These are phyloP conservation scores for Coemansia sp. DNA, from an alignment of 192 early-diverging fungal species.

Conservation along the genomic window DNA sequence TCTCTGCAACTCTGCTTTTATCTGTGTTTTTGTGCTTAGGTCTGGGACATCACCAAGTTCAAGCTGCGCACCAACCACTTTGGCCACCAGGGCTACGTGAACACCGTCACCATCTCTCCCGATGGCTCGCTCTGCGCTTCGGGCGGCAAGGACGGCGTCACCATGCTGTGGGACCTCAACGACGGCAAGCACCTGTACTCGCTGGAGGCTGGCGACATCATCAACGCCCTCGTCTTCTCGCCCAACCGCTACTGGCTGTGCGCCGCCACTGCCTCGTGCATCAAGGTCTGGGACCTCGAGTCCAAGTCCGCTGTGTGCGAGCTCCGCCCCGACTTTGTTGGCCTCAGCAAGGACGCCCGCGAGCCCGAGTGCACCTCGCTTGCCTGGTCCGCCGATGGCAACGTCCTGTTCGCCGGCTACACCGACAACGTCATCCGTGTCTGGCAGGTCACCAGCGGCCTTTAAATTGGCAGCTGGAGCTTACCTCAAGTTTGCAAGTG, in stretches of 20 bases:
- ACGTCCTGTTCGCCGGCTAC: conserved; percentile 97
- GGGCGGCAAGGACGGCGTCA: conserved; percentile 98
- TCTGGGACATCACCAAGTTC: conserved; percentile 98
- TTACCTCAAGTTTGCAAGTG: conserved; percentile 43
- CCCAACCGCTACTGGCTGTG: conserved; percentile 99
- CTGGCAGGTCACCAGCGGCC: conserved; percentile 72
- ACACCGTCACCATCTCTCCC: conserved; percentile 97
- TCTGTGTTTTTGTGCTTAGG: conserved; percentile 54
- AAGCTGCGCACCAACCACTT: conserved; percentile 99
- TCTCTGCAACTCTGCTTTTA: conserved; percentile 1
- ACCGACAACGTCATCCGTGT: conserved; percentile 85
- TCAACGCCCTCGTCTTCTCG: conserved; percentile 98
- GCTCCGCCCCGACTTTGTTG: conserved; percentile 71
- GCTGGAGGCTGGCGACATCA: conserved; percentile 89
- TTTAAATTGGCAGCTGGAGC: conserved; percentile 19
- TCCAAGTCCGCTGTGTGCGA: conserved; percentile 97
- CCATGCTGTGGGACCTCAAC: conserved; percentile 99
- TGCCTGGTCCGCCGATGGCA: conserved; percentile 98
- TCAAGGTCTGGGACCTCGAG: conserved; percentile 99
- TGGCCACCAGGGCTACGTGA: conserved; percentile 98
- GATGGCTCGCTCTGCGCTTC: conserved; percentile 99
- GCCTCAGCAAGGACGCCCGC: conserved; percentile 70
- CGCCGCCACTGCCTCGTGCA: conserved; percentile 90
- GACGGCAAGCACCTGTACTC: conserved; percentile 99
- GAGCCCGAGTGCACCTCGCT: conserved; percentile 92